Evolutionary conservation across 1,284 basidiomycete species (phyloP), one percentile per base, ranked within the genome.

Genomic region (Hortiboletus rubellus): DNA sequence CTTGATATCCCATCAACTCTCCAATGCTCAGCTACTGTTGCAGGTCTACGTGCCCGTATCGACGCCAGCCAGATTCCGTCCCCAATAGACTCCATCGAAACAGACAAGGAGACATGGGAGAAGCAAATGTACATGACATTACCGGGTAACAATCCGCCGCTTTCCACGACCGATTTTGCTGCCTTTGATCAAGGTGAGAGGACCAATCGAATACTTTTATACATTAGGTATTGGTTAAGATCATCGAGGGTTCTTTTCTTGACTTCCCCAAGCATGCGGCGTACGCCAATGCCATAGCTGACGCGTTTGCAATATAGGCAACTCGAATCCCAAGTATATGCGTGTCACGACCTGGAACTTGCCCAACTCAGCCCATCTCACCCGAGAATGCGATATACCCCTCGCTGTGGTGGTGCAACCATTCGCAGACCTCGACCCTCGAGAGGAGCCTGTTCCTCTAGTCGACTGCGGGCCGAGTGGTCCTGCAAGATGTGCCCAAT

Each of bases 61-160:
- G 93, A 98, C 71, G 89, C 92, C 5, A 84, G 81, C 62, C 94
- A 98, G 72, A 89, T 99, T 49, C 97, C 97, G 7, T 95, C 94
- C 9, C 92, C 94, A 14, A 87, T 94, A 31, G 89, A 93, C 56
- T 81, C 87, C 14, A 87, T 92, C 62, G 91, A 96, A 66, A 77
- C 82, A 22, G 96, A 98, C 79, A 86, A 92, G 66, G 84, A 87
- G 56, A 78, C 85, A 77, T 97, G 94, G 87, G 86, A 92, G 64
- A 79, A 84, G 42, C 85, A 92, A 67, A 79, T 84, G 54, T 95
- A 87, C 64, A 79, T 84, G 74, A 95, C 93, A 6, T 74, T 88
- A 65, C 90, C 90, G 0, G 91, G 87, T 42, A 82, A 80, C 41
- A 85, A 88, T 63, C 85, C 87, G 0, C 97, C 97, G 0, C 79